Evolutionary conservation across 2,329 filamentous ascomycete genomes (phyloP).

Genomic region (Calonectria pseudoreteaudii): DNA sequence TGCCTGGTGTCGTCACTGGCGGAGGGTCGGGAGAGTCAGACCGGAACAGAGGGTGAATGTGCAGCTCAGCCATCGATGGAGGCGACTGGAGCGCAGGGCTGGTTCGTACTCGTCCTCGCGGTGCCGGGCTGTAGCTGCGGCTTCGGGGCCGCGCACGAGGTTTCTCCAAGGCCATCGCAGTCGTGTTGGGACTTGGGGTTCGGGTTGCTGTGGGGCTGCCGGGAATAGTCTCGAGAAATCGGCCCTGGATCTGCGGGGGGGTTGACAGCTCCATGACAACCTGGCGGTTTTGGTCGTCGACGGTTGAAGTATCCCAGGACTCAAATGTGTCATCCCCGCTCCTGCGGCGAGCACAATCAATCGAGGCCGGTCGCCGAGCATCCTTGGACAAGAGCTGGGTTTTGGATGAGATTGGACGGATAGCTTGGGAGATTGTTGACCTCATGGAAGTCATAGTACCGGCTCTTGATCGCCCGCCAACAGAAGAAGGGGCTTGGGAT

Average conservation of each 20-base stretch:
- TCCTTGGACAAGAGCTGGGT: conserved; percentile 63
- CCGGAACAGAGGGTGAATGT: conserved; percentile 84
- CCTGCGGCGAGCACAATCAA: conserved; percentile 56
- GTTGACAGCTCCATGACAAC: conserved; percentile 64
- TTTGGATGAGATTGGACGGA: conserved; percentile 68
- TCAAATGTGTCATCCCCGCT: conserved; percentile 74
- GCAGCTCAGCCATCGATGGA: conserved; percentile 64
- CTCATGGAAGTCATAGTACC: conserved; percentile 43
- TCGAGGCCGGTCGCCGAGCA: conserved; percentile 59
- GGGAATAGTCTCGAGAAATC: conserved; percentile 78
- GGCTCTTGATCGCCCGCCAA: conserved; percentile 41
- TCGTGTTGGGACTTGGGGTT: conserved; percentile 70
- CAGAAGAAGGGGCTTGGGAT: conserved; percentile 57
- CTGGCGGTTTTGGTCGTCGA: conserved; percentile 72
- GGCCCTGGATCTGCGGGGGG: conserved; percentile 56
- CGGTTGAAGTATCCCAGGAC: conserved; percentile 78
- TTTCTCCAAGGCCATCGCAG: conserved; percentile 67
- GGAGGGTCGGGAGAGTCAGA: conserved; percentile 77
- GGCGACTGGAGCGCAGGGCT: conserved; percentile 38
- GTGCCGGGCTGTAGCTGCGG: conserved; percentile 63
- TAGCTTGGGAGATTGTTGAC: conserved; percentile 58
- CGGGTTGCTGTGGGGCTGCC: conserved; percentile 73
- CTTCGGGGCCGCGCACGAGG: conserved; percentile 59
- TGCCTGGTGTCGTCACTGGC: conserved; percentile 74
- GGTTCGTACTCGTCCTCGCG: conserved; percentile 46